Conservation (phyloP, 2,329 filamentous ascomycete genomes). For the Colletotrichum sp. region DNA sequence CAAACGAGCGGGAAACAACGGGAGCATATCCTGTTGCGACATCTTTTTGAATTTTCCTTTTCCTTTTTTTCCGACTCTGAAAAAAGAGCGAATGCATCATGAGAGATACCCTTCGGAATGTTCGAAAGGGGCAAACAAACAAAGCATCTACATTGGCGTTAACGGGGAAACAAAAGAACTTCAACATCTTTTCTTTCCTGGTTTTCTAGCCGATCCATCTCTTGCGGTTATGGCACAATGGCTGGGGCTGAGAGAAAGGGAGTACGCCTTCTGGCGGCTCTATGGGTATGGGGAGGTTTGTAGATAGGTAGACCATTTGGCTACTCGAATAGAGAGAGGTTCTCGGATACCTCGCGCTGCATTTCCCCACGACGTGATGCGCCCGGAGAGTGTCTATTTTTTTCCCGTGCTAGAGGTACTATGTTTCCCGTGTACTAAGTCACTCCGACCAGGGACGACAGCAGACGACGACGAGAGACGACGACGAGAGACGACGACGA, state of each 20-base stretch:
- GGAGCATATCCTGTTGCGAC: constrained; percentile 24
- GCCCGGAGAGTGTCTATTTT: fast-evolving
- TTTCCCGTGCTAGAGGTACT: too few relatives aligned
- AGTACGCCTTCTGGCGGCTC: not conserved
- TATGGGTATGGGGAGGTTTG: not conserved
- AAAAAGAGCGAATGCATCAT: constrained; percentile 37
- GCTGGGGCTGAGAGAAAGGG: not conserved
- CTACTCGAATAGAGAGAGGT: constrained; percentile 9
- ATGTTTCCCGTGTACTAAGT: too few relatives aligned
- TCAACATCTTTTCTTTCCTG: constrained; percentile 52
- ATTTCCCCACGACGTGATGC: too few relatives aligned
- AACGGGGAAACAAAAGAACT: constrained; percentile 50
- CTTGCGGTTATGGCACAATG: not conserved
- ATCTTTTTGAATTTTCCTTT: constrained; percentile 1
- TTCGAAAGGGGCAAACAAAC: constrained; percentile 20
- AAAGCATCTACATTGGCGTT: constrained; percentile 37
- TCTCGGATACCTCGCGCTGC: not conserved
- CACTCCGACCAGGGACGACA: too few relatives aligned
- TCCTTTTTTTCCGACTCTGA: not conserved
- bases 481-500: too few relatives aligned
- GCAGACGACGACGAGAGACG: too few relatives aligned
- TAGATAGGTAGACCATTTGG: constrained; percentile 9
- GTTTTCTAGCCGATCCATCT: constrained; percentile 41
- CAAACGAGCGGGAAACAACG: constrained; percentile 28
- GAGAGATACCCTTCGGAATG: constrained; percentile 39